phyloP scores from a whole-genome alignment of 768 basidiomycete species.

The Imleria badia region DNA sequence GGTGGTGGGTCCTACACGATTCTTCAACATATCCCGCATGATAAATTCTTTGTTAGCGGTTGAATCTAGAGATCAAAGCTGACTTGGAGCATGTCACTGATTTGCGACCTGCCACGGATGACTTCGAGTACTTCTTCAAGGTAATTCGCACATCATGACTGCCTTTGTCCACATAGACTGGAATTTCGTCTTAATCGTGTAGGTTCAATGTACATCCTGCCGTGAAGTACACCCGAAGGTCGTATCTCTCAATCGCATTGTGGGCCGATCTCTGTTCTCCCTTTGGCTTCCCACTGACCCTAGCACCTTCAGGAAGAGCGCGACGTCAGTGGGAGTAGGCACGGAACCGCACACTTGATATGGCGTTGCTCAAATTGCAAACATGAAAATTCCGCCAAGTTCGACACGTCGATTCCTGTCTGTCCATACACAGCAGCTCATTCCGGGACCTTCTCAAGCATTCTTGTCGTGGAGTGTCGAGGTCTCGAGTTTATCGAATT shows the following conservation, averaged over 20 bases:
- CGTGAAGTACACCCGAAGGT: conserved; percentile 72
- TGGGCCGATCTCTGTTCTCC: conserved; percentile 28
- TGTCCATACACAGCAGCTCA: conserved; percentile 61
- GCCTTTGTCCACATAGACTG: background rate
- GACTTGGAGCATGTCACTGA: conserved; percentile 78
- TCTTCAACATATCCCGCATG: background rate
- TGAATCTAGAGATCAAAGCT: conserved; percentile 71
- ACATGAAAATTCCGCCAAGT: conserved; percentile 80
- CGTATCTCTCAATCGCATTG: conserved; percentile 69
- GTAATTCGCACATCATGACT: conserved; percentile 34
- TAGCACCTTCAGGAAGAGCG: conserved; percentile 53
- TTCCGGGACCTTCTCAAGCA: conserved; percentile 56
- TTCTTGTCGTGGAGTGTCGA: conserved; percentile 79
- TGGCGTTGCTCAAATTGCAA: conserved; percentile 80
- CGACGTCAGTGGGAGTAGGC: conserved; percentile 65
- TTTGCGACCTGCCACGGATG: conserved; percentile 59
- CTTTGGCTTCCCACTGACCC: conserved; percentile 1
- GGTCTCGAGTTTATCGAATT: conserved; percentile 83
- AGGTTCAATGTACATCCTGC: conserved; percentile 82
- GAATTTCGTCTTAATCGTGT: background rate
- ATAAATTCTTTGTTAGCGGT: conserved; percentile 38
- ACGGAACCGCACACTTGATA: conserved; percentile 72
- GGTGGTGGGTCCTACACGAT: conserved; percentile 46
- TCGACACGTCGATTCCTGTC: conserved; percentile 51
- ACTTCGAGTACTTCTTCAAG: conserved; percentile 82